These are phyloP conservation scores for Hypoxylon sp. DNA, from an alignment of 2,329 filamentous ascomycete species.

Conservation along the genomic window DNA sequence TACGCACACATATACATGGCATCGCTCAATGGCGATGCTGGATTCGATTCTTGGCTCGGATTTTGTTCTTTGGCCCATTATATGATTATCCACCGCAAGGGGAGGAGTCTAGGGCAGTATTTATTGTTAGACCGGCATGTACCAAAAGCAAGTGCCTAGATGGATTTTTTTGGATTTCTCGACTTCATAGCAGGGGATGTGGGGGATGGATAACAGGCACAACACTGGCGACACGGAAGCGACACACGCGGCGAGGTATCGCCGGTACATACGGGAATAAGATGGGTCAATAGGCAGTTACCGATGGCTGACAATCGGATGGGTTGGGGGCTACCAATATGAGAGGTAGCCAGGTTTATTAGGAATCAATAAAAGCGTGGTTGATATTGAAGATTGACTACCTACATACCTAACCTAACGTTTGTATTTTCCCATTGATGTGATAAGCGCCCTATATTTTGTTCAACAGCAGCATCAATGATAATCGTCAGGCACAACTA, in stretches of 20 bases:
- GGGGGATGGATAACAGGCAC: constrained; percentile 29
- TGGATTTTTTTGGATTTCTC: constrained; percentile 43
- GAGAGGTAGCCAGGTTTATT: constrained; percentile 29
- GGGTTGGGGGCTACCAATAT: constrained; percentile 20
- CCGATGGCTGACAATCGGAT: constrained; percentile 23
- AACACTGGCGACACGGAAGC: constrained; percentile 24
- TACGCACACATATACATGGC: constrained; percentile 45
- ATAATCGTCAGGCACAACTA: constrained; percentile 45
- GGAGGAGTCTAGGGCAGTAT: constrained; percentile 26
- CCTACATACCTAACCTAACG: not conserved
- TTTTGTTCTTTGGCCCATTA: constrained; percentile 42
- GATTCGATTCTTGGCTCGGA: constrained; percentile 43
- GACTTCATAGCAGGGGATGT: constrained; percentile 43
- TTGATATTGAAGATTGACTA: constrained; percentile 12
- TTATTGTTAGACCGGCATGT: constrained; percentile 47
- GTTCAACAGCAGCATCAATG: constrained; percentile 2
- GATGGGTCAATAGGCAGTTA: constrained; percentile 28
- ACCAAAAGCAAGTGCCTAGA: constrained; percentile 44
- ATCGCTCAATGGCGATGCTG: constrained; percentile 39
- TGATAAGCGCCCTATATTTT: constrained; percentile 18
- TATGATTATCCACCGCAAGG: constrained; percentile 37
- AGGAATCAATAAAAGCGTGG: constrained; percentile 35
- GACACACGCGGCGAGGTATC: constrained; percentile 34
- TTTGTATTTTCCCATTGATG: constrained; percentile 2
- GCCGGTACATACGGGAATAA: constrained; percentile 41